Percentiles rank a stretch among this genome's conserved stretches.
Evolutionary conservation across 2,329 filamentous ascomycete genomes (phyloP).

Genomic region (Aspergillus chevalieri): DNA sequence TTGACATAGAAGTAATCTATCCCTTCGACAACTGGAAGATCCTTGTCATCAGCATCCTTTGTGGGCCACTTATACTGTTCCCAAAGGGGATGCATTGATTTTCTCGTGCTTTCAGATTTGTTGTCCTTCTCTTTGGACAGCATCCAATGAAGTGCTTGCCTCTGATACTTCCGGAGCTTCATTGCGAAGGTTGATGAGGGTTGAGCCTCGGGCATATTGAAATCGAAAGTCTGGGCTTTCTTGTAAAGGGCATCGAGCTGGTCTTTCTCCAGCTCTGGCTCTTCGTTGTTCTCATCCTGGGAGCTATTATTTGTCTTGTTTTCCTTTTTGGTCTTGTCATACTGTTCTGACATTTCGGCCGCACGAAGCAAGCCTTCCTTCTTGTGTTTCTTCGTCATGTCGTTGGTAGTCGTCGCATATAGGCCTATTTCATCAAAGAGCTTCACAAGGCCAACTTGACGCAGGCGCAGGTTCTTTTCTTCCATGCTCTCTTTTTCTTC

Average conservation of each 20-base stretch:
- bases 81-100: conserved; percentile 95
- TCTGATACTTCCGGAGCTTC: conserved; percentile 85
- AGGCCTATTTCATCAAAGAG: conserved; percentile 86
- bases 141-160: conserved; percentile 96
- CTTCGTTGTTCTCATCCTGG: conserved; percentile 68
- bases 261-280: conserved; percentile 86
- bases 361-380: conserved; percentile 78
- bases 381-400: conserved; percentile 68
- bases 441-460: conserved; percentile 82
- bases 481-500: conserved; percentile 80
- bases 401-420: conserved; percentile 66
- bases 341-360: conserved; percentile 79
- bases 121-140: conserved; percentile 82
- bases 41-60: conserved; percentile 79
- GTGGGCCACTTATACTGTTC: conserved; percentile 88
- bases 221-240: conserved; percentile 96
- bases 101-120: conserved; percentile 57
- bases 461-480: conserved; percentile 73
- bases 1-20: conserved; percentile 86
- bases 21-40: conserved; percentile 58
- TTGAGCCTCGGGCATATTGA: conserved; percentile 79
- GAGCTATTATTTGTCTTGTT: conserved; percentile 39
- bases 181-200: conserved; percentile 76
- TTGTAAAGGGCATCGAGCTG: conserved; percentile 90
- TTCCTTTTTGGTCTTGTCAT: conserved; percentile 54